Base-by-base conservation (phyloP, 805 yeast genomes). In the Nakazawaea peltata region DNA sequence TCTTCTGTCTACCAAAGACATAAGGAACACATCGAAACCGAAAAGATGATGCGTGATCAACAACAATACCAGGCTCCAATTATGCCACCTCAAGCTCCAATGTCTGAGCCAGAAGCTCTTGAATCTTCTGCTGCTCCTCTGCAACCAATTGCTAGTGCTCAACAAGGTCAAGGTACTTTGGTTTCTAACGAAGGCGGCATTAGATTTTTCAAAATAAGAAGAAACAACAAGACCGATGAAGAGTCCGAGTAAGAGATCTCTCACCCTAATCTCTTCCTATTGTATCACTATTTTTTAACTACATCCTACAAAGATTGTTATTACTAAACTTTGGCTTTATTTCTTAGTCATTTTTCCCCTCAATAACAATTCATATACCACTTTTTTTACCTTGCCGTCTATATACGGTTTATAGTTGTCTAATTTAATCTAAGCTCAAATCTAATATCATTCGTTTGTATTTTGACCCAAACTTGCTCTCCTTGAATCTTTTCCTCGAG, bases 141-240 rank as follows among this genome's bases (percentile, higher is more conserved):
- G 42, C 39, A 21, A 44, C 43, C 46, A 50, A 44, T 39, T 59
- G 44, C 43, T 54, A 46, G 45, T 47, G 23, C 42, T 43, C 41
- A 58, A 45, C 41, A 52, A 49, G 26, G 49, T 28, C 54, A 44
- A 40, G 48, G 51, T 9, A 49, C 55, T 14, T 36, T 50, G 25
- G 50, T 54, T 28, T 59, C 50, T 16, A 55, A 64, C 38, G 71
- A 69, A 39, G 64, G 69, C 42, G 88, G 88, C 31, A 80, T 81
- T 49, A 77, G 83, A 58, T 81, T 81, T 59, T 81, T 81, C 67
- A 80, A 77, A 49, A 77, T 81, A 42, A 77, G 79, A 61, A 77
- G 73, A 51, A 67, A 65, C 38, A 60, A 60, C 44, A 62, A 61
- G 43, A 58, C 51, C 22, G 63, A 53, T 33, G 64, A 62, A 26